A percentile compares a stretch with the other conserved stretches of the same genome.
These are phyloP conservation scores for Massospora cicadina DNA, from an alignment of 371 early-diverging fungal species.

Conservation along the genomic window DNA sequence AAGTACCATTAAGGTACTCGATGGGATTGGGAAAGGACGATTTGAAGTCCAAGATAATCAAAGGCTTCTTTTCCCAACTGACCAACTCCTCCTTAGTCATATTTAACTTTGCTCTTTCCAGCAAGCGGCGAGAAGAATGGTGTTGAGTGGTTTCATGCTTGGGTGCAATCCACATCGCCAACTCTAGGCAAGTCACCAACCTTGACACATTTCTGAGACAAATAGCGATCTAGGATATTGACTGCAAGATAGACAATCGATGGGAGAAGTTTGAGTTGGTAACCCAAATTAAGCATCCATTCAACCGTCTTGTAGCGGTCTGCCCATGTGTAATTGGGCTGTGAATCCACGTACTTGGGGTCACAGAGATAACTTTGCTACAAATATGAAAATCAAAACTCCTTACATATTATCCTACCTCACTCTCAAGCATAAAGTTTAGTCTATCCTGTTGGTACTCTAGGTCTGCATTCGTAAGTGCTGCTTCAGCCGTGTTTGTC, in stretches of 20 bases:
- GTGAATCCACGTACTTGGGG: not conserved
- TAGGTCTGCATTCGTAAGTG: not conserved
- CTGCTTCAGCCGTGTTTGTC: not conserved
- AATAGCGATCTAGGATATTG: not conserved
- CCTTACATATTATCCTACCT: not conserved
- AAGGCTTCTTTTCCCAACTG: not conserved
- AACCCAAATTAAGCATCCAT: not conserved
- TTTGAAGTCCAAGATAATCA: not conserved
- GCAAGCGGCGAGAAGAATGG: not conserved
- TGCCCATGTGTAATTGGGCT: not conserved
- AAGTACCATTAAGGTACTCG: not conserved
- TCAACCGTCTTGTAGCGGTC: not conserved
- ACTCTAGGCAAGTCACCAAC: not conserved
- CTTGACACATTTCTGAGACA: not conserved
- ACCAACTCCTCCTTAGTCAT: not conserved
- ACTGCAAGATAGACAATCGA: not conserved
- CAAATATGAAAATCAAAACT: not conserved
- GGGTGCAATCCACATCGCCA: not conserved
- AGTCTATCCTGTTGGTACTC: not conserved
- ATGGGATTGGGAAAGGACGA: not conserved
- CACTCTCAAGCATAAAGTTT: not conserved
- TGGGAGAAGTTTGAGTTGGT: not conserved
- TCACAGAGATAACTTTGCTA: not conserved
- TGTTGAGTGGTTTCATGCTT: not conserved
- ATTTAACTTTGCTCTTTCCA: not conserved